Conservation (phyloP, 805 yeast species). For the Hanseniaspora singularis region DNA sequence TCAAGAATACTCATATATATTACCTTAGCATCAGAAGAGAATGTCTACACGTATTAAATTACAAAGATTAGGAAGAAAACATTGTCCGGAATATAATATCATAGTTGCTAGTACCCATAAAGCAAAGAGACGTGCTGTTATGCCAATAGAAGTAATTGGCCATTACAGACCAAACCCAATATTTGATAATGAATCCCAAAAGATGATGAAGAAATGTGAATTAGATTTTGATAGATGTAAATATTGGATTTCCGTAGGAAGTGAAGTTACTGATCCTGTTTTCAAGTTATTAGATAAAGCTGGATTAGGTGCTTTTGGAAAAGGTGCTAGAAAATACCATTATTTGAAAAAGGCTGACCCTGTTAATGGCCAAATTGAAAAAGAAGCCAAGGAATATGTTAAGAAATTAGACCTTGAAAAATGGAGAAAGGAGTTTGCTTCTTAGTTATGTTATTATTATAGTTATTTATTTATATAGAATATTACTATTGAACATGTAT, state of each 20-base stretch:
- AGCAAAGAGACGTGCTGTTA: conserved; percentile 63
- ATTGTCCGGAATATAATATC: conserved; percentile 80
- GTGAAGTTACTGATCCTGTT: conserved; percentile 81
- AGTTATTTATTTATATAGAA: background rate
- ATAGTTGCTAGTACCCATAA: conserved; percentile 61
- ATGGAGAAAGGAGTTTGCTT: conserved; percentile 14
- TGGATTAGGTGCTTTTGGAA: conserved; percentile 34
- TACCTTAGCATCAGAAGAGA: background rate
- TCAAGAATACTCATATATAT: too few species aligned
- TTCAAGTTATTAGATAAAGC: conserved; percentile 64
- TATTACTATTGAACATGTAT: background rate
- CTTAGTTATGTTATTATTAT: too few species aligned
- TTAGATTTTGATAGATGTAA: conserved; percentile 81
- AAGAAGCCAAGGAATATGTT: conserved; percentile 8
- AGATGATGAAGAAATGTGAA: conserved; percentile 44
- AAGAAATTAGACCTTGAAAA: conserved; percentile 9
- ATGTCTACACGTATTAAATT: conserved; percentile 49
- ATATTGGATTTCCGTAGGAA: conserved; percentile 97
- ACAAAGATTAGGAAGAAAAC: conserved; percentile 84
- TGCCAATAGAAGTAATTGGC: conserved; percentile 91
- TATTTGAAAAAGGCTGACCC: conserved; percentile 10
- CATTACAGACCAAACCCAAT: conserved; percentile 78
- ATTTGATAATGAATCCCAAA: conserved; percentile 42
- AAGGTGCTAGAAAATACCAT: conserved; percentile 20
- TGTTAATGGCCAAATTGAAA: conserved; percentile 7